A percentile compares a stretch with the other conserved stretches of the same genome.
Evolutionary conservation across 352 stramenopile genomes (phyloP).

Genomic region (Phytophthora pseudosyringae): DNA sequence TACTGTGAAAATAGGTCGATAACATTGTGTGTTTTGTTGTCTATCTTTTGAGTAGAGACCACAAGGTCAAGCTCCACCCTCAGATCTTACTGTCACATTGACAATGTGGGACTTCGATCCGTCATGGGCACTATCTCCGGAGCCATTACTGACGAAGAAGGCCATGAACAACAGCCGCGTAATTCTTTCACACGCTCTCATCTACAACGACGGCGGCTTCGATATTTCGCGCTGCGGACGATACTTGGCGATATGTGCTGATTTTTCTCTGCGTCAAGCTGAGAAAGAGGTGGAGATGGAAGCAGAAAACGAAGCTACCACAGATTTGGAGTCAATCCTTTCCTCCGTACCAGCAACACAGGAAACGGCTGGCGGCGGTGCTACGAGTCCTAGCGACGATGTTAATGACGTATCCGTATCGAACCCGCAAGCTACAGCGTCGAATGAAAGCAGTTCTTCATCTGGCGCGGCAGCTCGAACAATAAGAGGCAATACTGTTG

Average conservation of each 20-base stretch:
- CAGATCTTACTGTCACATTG: slow-evolving; percentile 93
- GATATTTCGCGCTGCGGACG: slow-evolving; percentile 96
- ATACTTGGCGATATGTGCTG: slow-evolving; percentile 95
- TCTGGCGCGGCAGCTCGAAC: slow-evolving; percentile 21
- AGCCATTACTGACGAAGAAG: slow-evolving; percentile 78
- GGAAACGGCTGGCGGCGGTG: slow-evolving; percentile 53
- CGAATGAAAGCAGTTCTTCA: slow-evolving; percentile 49
- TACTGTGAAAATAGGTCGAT: background rate
- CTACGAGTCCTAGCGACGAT: slow-evolving; percentile 64
- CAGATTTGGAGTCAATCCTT: slow-evolving; percentile 79
- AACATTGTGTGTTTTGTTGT: slow-evolving; percentile 2
- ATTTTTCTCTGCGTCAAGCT: slow-evolving; percentile 92
- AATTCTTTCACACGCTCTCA: slow-evolving; percentile 91
- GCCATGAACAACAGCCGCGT: slow-evolving; percentile 87
- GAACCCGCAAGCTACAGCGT: slow-evolving; percentile 41
- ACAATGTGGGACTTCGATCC: slow-evolving; percentile 96
- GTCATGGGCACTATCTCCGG: slow-evolving; percentile 73
- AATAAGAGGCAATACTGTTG: slow-evolving; percentile 5
- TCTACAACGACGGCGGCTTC: slow-evolving; percentile 98
- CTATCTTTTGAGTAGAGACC: slow-evolving; percentile 51
- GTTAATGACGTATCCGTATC: slow-evolving; percentile 66
- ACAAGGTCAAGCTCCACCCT: slow-evolving; percentile 75
- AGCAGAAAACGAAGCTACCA: slow-evolving; percentile 72
- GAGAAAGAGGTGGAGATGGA: slow-evolving; percentile 88
- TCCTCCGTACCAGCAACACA: slow-evolving; percentile 63